phyloP scores from a whole-genome alignment of 2,329 filamentous ascomycete genomes.

The Herpomyces periplanetae region DNA sequence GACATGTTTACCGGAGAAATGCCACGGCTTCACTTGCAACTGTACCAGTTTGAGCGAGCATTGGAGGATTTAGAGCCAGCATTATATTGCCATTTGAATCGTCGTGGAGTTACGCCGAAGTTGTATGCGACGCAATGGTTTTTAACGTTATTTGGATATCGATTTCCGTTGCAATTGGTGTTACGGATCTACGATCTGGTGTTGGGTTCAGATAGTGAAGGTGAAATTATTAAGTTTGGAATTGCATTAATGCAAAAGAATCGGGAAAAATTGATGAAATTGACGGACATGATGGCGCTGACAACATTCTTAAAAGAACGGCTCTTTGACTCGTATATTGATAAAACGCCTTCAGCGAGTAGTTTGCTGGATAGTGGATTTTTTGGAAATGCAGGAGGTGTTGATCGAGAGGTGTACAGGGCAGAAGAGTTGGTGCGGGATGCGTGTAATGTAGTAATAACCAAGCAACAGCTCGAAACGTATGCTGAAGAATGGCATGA shows the following conservation, averaged over 20 bases:
- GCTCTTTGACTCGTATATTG: slow-evolving; percentile 84
- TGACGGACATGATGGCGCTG: slow-evolving; percentile 65
- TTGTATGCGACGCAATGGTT: slow-evolving; percentile 98
- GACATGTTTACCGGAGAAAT: slow-evolving; percentile 85
- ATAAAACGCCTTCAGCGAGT: slow-evolving; percentile 59
- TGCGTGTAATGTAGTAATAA: slow-evolving; percentile 53
- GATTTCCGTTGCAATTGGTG: slow-evolving; percentile 79
- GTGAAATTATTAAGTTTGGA: slow-evolving; percentile 66
- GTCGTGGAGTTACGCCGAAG: slow-evolving; percentile 51
- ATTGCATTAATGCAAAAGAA: slow-evolving; percentile 93
- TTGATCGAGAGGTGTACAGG: slow-evolving; percentile 80
- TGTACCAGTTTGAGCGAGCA: slow-evolving; percentile 79
- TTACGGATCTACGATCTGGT: slow-evolving; percentile 88
- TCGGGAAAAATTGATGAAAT: slow-evolving; percentile 26
- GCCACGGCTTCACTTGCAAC: slow-evolving; percentile 63
- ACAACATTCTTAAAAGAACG: slow-evolving; percentile 74
- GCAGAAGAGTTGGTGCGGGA: slow-evolving; percentile 76
- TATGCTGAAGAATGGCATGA: slow-evolving; percentile 80
- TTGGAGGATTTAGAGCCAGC: slow-evolving; percentile 79
- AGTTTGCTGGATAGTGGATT: slow-evolving; percentile 86
- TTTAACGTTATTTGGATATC: slow-evolving; percentile 84
- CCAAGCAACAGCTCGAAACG: slow-evolving; percentile 33
- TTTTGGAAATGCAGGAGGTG: slow-evolving; percentile 57
- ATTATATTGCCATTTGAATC: slow-evolving; percentile 65
- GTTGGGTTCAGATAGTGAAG: slow-evolving; percentile 53